Base-by-base conservation (phyloP, 768 basidiomycete genomes). In the Termitomyces sp. region DNA sequence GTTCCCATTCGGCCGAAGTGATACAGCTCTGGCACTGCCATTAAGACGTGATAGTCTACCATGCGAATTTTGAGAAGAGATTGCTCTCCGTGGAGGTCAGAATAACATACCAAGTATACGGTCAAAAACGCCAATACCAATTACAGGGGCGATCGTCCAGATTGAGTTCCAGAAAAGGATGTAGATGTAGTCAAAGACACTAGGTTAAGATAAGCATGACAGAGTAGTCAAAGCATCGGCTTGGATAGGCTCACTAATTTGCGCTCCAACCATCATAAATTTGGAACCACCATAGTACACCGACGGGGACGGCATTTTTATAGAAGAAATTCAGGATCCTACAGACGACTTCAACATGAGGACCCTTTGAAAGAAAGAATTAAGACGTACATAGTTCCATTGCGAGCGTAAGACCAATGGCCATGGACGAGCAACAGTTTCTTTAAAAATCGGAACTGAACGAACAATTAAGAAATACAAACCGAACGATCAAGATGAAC, bases 301-400 rank as follows among this genome's bases (percentile, higher is more conserved):
- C 96, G 46, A 95, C 90, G 68, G 88, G 89, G 43, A 99, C 88
- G 51, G 96, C 87, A 66, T 98, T 98, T 76, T 99, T 99, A 77
- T 98, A 98, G 74, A 97, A 98, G 74, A 98, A 98, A 71, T 98
- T 99, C 64, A 92, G 72, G 62, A 95, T 92, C 89, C 89, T 92
- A 7, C 53, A 24, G 44, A 12, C 15, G 12, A 47, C 10, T 54
- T 56, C 3, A 22, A n/a, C 40, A 53, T 37, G 38, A 38, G 15
- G 7, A 10, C 19, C 17, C n/a, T 57, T 2, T 14, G n/a, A 12
- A 11, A 2, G 22, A 24, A 32, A 38, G n/a, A 3, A 21, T 46
- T 1, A 14, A n/a, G 1, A 77, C 85, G 51, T 60, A 90, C 94
- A 97, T 97, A 64, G 82, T 92, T 41, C 90, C 92, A 64, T 98